Evolutionary conservation across 768 basidiomycete genomes (phyloP), one percentile per base, ranked within the genome.

Genomic region (Boletus rubroflammeus): DNA sequence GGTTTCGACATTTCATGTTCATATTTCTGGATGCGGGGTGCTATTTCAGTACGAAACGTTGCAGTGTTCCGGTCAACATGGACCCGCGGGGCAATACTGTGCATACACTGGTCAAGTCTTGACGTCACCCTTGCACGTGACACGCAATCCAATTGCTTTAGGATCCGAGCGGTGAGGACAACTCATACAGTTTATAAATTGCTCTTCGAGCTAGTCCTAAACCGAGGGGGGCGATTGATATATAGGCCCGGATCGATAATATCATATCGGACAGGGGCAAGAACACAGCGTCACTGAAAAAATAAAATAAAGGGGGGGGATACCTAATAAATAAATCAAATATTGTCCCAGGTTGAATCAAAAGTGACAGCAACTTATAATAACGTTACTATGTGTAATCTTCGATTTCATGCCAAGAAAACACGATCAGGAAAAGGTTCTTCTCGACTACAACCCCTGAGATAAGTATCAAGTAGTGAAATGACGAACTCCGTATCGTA

Each of bases 61-160:
- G 15, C 36, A 38, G 19, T 39, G 42, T 53, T 44, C 54, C 52
- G 54, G 54, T 46, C 38, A 38, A 32, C 11, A 51, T 51, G 41
- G 49, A 39, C 36, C 54, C 54, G 54, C 49, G 54, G 53, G 42
- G 6, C 14, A 34, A 34, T 14, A 34, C n/a, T n/a, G n/a, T n/a
- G n/a, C 6, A 34, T 34, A 6, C 32, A 34, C 36, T 8, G 36
- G 36, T 38, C 36, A n/a, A n/a, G 17, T 38, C n/a, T 38, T 38
- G 36, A 38, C 36, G 36, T 38, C 36, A 38, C 36, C 36, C 5
- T 10, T 2, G n/a, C 36, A 38, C 19, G 36, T 38, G 36, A 38
- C n/a, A n/a, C 7, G 8, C 17, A n/a, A 38, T 38, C 36, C n/a
- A 15, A 8, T 8, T 38, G 8, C 8, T n/a, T 15, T 38, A 38